These are phyloP conservation scores for Ormosia semicastrata DNA, from an alignment of 306 rosid genomes.

Conservation along the genomic window DNA sequence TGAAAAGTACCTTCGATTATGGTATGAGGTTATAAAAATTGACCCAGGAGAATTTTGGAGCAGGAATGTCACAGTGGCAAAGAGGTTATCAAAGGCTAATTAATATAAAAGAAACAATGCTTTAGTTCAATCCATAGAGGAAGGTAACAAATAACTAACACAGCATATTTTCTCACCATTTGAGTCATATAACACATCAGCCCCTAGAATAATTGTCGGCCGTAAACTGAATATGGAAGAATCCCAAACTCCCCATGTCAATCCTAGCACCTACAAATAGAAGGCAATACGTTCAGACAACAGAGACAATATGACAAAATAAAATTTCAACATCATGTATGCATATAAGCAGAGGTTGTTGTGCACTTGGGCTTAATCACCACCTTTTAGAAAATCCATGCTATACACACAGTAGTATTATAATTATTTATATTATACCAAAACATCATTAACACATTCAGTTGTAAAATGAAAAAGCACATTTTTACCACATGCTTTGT, in stretches of 20 bases:
- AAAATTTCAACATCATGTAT: neutral
- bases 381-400: constrained; percentile 9
- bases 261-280: constrained; percentile 58
- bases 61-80: constrained; percentile 74
- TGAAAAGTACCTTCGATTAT: constrained; percentile 70
- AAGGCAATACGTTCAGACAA: constrained; percentile 14
- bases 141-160: neutral
- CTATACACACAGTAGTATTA: neutral
- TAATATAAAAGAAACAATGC: constrained; percentile 25
- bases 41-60: constrained; percentile 75
- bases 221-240: constrained; percentile 58
- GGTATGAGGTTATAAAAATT: constrained; percentile 71
- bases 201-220: constrained; percentile 78
- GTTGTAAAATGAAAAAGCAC: neutral
- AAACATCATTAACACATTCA: neutral
- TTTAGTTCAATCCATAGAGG: constrained; percentile 32
- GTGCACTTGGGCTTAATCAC: neutral
- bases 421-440: neutral
- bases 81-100: constrained; percentile 81
- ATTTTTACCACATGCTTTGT: neutral
- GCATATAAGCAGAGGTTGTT: neutral
- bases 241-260: constrained; percentile 96
- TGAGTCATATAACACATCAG: constrained; percentile 82
- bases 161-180: constrained; percentile 47
- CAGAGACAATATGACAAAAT: neutral